phyloP scores from a whole-genome alignment of 2,329 filamentous ascomycete genomes.

The Juglanconis sp. region DNA sequence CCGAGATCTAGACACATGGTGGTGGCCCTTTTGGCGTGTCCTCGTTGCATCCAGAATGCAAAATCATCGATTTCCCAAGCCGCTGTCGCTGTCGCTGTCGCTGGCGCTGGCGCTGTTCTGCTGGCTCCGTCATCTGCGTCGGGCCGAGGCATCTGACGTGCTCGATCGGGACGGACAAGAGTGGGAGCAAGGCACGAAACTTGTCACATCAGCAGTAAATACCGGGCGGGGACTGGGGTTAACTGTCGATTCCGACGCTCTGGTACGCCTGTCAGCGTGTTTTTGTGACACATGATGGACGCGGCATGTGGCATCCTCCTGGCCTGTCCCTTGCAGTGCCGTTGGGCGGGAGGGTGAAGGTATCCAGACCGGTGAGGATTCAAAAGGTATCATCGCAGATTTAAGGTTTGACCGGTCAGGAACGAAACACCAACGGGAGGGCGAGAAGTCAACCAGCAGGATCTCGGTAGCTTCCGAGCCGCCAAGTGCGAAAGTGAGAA shows the following conservation, averaged over 20 bases:
- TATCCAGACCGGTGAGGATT: constrained; percentile 16
- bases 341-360: constrained; percentile 9
- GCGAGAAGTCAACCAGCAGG: background rate
- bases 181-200: background rate
- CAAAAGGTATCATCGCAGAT: background rate
- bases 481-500: background rate
- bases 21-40: no score
- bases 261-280: constrained; percentile 10
- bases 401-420: constrained; percentile 4
- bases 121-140: background rate
- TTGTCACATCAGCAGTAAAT: constrained; percentile 11
- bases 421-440: constrained; percentile 8
- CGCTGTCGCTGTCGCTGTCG: no score
- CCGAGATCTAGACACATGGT: no score
- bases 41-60: no score
- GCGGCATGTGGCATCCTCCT: constrained; percentile 5
- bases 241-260: constrained; percentile 9
- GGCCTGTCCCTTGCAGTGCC: constrained; percentile 15
- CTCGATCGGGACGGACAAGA: background rate
- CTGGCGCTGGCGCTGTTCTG: background rate
- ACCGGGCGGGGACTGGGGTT: background rate
- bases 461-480: constrained; percentile 16
- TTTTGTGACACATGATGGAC: constrained; percentile 16
- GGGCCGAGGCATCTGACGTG: background rate
- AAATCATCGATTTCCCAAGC: no score